These are phyloP conservation scores for Neolentinus lepideus DNA, from an alignment of 1,284 basidiomycete genomes.

Conservation along the genomic window DNA sequence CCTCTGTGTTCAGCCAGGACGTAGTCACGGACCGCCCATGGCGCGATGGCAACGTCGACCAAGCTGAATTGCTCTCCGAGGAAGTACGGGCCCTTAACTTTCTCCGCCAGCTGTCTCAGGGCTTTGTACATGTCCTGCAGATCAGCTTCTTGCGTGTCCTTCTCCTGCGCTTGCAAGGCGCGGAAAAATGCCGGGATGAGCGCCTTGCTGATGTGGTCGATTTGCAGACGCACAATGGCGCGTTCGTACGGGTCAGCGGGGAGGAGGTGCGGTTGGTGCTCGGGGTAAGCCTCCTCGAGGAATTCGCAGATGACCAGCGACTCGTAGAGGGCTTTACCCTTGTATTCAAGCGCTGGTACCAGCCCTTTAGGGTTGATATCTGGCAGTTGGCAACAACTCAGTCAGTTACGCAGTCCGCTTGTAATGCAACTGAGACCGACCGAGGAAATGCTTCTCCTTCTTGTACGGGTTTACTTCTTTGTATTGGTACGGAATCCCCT, in stretches of 20 bases:
- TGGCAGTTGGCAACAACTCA: conserved; percentile 11
- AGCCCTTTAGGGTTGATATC: conserved; percentile 65
- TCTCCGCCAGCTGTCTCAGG: conserved; percentile 35
- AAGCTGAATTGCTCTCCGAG: conserved; percentile 46
- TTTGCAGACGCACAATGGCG: conserved; percentile 44
- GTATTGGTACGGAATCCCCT: conserved; percentile 56
- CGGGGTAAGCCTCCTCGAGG: conserved; percentile 50
- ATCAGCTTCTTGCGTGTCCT: conserved; percentile 38
- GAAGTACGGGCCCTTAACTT: conserved; percentile 55
- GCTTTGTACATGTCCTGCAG: conserved; percentile 37
- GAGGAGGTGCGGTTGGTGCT: conserved; percentile 35
- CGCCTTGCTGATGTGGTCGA: conserved; percentile 44
- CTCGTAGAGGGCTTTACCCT: conserved; percentile 52
- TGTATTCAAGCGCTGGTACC: conserved; percentile 54
- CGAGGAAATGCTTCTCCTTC: conserved; percentile 56
- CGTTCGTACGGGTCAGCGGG: conserved; percentile 42
- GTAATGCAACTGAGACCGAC: conserved; percentile 21
- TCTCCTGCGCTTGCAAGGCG: conserved; percentile 44
- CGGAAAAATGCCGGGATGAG: conserved; percentile 48
- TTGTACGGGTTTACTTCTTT: conserved; percentile 66
- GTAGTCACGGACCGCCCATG: conserved; percentile 48
- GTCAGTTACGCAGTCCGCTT: background rate
- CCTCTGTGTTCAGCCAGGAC: conserved; percentile 43
- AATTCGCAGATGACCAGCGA: conserved; percentile 55
- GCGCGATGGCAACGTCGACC: conserved; percentile 52